Evolutionary conservation across 495 filamentous ascomycete genomes (phyloP).

Genomic region (Lasiosphaeria hispida): DNA sequence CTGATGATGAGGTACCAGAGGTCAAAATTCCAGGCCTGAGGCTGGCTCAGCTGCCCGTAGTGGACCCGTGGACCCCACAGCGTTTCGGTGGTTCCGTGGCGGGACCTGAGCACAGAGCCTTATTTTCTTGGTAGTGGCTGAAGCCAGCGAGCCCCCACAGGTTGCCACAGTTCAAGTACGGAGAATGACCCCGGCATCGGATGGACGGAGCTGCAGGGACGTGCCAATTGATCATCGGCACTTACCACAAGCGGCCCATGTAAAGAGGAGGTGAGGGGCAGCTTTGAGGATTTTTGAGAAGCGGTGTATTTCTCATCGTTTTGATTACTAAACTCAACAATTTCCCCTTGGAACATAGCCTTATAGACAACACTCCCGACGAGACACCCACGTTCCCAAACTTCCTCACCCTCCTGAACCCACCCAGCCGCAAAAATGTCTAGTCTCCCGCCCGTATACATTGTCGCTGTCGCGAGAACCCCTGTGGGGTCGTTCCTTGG

Average conservation of each 20-base stretch:
- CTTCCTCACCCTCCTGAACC: not conserved
- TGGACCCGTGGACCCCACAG: not conserved
- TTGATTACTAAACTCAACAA: conserved; percentile 2
- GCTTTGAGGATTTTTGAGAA: conserved; percentile 1
- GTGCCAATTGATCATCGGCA: conserved; percentile 2
- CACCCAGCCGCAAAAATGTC: conserved; percentile 23
- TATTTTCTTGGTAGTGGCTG: not conserved
- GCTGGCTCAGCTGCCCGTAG: not conserved
- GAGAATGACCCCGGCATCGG: conserved; percentile 16
- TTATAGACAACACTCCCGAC: not conserved
- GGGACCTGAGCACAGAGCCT: not conserved
- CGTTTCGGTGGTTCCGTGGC: conserved; percentile 2
- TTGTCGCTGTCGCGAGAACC: conserved; percentile 86
- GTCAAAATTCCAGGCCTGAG: conserved; percentile 1
- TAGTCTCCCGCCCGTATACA: conserved; percentile 79
- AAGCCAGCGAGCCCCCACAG: not conserved
- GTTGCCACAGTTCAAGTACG: too few species aligned
- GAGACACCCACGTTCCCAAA: not conserved
- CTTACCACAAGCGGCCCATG: not conserved
- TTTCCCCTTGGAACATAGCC: not conserved
- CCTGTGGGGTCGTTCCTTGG: conserved; percentile 92
- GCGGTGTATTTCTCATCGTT: conserved; percentile 13
- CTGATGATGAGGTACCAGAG: not conserved
- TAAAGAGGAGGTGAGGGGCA: conserved; percentile 8
- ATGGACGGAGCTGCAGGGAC: not conserved